Base-by-base conservation (phyloP, 495 filamentous ascomycete species). In the Xanthoparmelia taractica region DNA sequence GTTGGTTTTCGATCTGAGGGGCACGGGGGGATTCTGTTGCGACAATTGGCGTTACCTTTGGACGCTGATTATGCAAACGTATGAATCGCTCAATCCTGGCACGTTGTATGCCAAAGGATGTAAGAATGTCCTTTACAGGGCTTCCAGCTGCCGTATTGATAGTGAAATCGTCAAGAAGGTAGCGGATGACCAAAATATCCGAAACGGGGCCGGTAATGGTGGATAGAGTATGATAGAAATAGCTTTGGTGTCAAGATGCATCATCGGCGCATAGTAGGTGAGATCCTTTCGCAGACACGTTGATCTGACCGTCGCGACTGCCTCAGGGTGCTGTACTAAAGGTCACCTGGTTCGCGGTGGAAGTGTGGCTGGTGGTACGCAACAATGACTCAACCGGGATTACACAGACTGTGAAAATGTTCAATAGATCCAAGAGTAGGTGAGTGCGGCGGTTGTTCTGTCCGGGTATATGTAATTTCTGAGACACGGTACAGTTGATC, bases 241-340 rank as follows among this genome's bases (percentile, higher is more conserved):
- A 34, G 56, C 23, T 40, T 50, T 60, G 47, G 57, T 54, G 31
- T 61, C 58, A 59, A 56, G 63, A 65, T 65, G 48, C 63, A 65
- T 65, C 47, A 61, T 65, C 17, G 63, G 63, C 47, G 58, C 63
- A 65, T 61, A 41, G n/a, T 23, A 63, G 43, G 8, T 40, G n/a
- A 56, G 31, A 33, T 47, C 29, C 18, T 57, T 20, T 11, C 1
- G 33, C 34, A 10, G 29, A 33, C 10, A 25, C 37, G 29, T 31
- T 43, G 17, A 25, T 63, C 54, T 57, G 10, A 27, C 29, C 18
- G 15, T 55, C 52, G 60, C 37, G 60, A 57, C 60, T 63, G 50
- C 60, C 60, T 63, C 27, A 17, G 33, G 36, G 40, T 36, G 33
- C 52, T 41, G 50, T 17, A 41, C 25, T 36, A 8, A 48, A 41